Percentiles rank a stretch among this genome's conserved stretches.
Conservation (phyloP, 768 basidiomycete genomes). For the Amanita phalloides region DNA sequence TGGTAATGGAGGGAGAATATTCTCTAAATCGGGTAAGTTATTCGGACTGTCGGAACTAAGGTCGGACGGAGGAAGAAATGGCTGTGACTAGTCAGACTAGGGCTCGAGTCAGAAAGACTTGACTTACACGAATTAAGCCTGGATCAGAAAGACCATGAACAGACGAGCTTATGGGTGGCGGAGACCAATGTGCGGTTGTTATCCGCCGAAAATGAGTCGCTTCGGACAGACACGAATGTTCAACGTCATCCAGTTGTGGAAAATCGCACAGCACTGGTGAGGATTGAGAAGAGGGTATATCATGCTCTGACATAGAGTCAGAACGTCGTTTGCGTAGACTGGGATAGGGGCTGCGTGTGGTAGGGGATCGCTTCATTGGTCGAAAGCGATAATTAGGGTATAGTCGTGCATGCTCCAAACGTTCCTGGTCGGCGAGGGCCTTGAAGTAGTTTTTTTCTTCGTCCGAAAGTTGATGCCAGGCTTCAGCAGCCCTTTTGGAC, state of each 20-base stretch:
- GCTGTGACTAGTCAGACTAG: neutral
- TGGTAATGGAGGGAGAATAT: neutral
- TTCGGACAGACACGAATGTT: neutral
- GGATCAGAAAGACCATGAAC: neutral
- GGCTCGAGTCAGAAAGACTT: neutral
- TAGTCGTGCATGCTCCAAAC: slow-evolving; percentile 40
- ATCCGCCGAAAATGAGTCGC: neutral
- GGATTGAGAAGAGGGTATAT: neutral
- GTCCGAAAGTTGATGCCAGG: slow-evolving; percentile 51
- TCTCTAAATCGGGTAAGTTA: neutral
- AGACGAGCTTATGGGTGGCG: neutral
- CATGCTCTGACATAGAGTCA: neutral
- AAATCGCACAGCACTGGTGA: neutral
- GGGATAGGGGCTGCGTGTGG: neutral
- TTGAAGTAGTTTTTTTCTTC: slow-evolving; percentile 41
- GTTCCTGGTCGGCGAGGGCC: slow-evolving; percentile 42
- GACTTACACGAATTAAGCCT: neutral
- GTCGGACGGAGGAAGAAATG: neutral
- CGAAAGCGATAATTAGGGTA: slow-evolving; percentile 59
- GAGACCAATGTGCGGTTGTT: neutral
- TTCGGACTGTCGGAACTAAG: neutral
- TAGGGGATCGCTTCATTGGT: slow-evolving; percentile 28
- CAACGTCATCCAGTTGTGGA: too few species aligned
- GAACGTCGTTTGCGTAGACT: neutral
- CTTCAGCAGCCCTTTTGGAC: slow-evolving; percentile 68